These are phyloP conservation scores for Malus domestica DNA, from an alignment of 306 rosid species.

Conservation along the genomic window DNA sequence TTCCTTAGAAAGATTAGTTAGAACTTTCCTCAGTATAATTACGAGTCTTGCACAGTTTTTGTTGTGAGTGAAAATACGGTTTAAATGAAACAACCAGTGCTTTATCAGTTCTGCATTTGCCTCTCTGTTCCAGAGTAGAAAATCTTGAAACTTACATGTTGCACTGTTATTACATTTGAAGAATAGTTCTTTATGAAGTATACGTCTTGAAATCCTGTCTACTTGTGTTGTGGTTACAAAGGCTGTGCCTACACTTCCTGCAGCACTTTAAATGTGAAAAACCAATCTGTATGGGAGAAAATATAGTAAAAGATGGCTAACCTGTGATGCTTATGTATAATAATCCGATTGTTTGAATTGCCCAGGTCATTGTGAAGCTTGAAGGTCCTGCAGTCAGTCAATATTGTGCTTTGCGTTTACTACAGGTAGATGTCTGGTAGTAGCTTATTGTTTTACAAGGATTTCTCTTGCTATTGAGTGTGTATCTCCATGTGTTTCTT, in stretches of 20 bases:
- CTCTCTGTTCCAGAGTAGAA: background rate
- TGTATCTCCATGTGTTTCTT: background rate
- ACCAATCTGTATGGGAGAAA: background rate
- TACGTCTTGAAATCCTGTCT: background rate
- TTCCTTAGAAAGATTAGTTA: background rate
- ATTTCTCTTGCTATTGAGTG: background rate
- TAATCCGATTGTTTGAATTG: slow-evolving; percentile 20
- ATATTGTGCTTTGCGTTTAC: slow-evolving; percentile 81
- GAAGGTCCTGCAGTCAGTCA: slow-evolving; percentile 98
- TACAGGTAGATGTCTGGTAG: slow-evolving; percentile 47
- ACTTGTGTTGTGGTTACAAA: background rate
- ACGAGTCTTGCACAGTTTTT: background rate
- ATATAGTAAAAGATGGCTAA: background rate
- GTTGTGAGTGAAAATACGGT: background rate
- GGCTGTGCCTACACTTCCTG: background rate
- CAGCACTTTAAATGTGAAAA: background rate
- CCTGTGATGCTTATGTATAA: background rate
- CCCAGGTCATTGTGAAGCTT: slow-evolving; percentile 93
- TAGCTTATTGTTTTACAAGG: background rate
- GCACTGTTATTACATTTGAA: background rate
- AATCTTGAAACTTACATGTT: background rate
- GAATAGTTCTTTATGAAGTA: background rate
- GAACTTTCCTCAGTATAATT: background rate
- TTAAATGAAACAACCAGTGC: background rate
- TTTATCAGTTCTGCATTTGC: background rate